These are phyloP conservation scores for Pythium insidiosum DNA, from an alignment of 352 stramenopile genomes.

Conservation along the genomic window DNA sequence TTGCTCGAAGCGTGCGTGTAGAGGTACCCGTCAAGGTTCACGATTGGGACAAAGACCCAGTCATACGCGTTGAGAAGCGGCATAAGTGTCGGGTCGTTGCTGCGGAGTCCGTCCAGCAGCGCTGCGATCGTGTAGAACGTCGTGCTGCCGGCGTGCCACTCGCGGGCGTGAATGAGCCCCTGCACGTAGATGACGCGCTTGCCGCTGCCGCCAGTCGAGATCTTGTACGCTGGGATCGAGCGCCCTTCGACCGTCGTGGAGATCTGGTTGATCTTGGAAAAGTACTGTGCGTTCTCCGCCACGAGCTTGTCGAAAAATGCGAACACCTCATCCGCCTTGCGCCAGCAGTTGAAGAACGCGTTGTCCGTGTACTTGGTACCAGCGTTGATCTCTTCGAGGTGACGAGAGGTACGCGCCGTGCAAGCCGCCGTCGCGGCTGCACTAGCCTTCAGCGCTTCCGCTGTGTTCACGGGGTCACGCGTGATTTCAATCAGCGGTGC, in stretches of 20 bases:
- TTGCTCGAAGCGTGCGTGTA: conserved; percentile 14
- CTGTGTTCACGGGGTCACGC: conserved; percentile 5
- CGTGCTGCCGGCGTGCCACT: conserved; percentile 21
- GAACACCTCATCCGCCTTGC: conserved; percentile 13
- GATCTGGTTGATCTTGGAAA: conserved; percentile 19
- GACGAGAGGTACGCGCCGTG: conserved; percentile 5
- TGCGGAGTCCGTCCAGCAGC: conserved; percentile 17
- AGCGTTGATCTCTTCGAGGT: conserved; percentile 7
- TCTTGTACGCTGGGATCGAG: conserved; percentile 20
- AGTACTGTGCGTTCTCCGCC: conserved; percentile 4
- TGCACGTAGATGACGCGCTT: conserved; percentile 21
- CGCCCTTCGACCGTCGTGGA: conserved; percentile 16
- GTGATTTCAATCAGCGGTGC: conserved; percentile 7
- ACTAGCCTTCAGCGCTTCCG: neutral
- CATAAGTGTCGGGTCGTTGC: conserved; percentile 15
- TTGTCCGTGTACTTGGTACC: conserved; percentile 20
- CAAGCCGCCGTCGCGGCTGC: conserved; percentile 6
- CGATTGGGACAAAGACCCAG: conserved; percentile 27
- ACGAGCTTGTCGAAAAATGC: conserved; percentile 19
- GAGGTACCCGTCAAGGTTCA: conserved; percentile 25
- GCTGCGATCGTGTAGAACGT: conserved; percentile 19
- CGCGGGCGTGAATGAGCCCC: conserved; percentile 23
- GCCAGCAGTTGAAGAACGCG: conserved; percentile 26
- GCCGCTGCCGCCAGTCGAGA: conserved; percentile 14
- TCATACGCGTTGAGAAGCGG: conserved; percentile 18